Evolutionary conservation across 805 yeast species (phyloP).

Genomic region (Sugiyamaella mastotermitis): DNA sequence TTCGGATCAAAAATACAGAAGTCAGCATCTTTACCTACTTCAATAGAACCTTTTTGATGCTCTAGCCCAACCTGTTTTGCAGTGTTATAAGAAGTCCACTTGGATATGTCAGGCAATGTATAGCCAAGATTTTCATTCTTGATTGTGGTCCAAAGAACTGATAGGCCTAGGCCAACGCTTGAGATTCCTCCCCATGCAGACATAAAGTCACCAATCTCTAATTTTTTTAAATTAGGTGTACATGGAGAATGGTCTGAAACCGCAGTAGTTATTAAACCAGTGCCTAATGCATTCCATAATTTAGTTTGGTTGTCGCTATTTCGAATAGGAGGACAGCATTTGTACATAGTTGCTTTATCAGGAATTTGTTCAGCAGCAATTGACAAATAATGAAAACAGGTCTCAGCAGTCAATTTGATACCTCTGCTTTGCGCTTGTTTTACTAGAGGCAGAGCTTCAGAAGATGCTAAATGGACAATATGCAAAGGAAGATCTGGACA

Average conservation of each 20-base stretch:
- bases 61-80: conserved; percentile 78
- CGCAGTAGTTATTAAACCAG: conserved; percentile 65
- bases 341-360: conserved; percentile 72
- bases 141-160: conserved; percentile 72
- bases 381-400: conserved; percentile 88
- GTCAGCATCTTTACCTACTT: conserved; percentile 82
- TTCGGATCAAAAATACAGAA: conserved; percentile 73
- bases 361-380: conserved; percentile 73
- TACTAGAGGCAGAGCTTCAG: conserved; percentile 72
- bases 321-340: conserved; percentile 95
- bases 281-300: conserved; percentile 71
- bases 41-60: conserved; percentile 66
- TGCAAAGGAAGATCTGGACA: conserved; percentile 45
- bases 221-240: conserved; percentile 81
- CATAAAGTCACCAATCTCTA: conserved; percentile 79
- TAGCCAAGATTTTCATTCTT: conserved; percentile 27
- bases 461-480: conserved; percentile 85
- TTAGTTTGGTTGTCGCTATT: conserved; percentile 60
- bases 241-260: conserved; percentile 97
- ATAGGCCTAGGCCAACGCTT: conserved; percentile 86
- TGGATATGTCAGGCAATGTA: conserved; percentile 53
- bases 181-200: conserved; percentile 97
- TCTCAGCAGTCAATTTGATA: conserved; percentile 64
- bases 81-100: conserved; percentile 80
- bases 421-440: conserved; percentile 49